Percentiles rank a stretch among this genome's conserved stretches.
phyloP scores from a whole-genome alignment of 2,329 filamentous ascomycete species.

The Neophaeococcomyces mojaviensis region DNA sequence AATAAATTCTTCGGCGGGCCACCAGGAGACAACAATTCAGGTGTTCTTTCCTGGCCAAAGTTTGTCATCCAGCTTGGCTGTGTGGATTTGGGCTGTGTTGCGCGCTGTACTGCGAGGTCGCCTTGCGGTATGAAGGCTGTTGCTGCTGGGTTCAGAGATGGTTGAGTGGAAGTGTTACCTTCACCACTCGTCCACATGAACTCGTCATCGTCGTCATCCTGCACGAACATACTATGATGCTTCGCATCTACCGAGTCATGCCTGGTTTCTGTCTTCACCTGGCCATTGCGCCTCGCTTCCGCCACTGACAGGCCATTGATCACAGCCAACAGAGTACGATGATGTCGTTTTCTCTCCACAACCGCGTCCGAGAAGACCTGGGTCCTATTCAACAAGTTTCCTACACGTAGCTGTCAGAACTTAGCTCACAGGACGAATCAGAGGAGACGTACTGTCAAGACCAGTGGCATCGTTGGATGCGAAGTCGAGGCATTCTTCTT shows the following conservation, averaged over 20 bases:
- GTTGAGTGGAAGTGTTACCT: constrained; percentile 3
- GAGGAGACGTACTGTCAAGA: constrained; percentile 37
- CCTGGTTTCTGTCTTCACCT: constrained; percentile 32
- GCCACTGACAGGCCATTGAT: constrained; percentile 49
- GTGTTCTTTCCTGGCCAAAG: constrained; percentile 1
- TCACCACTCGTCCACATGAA: constrained; percentile 14
- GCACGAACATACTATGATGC: constrained; percentile 5
- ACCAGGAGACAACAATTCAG: background rate
- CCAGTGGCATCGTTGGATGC: constrained; percentile 38
- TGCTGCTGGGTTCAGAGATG: constrained; percentile 14
- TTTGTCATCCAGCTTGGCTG: constrained; percentile 7
- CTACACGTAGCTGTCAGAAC: constrained; percentile 17
- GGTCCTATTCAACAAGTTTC: constrained; percentile 24
- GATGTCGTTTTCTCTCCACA: constrained; percentile 53
- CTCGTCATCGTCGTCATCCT: constrained; percentile 29
- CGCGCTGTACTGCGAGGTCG: background rate
- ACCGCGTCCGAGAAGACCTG: constrained; percentile 48
- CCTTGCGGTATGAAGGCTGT: constrained; percentile 10
- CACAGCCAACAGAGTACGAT: constrained; percentile 48
- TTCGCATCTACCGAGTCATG: constrained; percentile 25
- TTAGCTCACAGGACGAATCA: constrained; percentile 22
- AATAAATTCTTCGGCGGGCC: constrained; percentile 1
- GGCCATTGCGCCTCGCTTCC: constrained; percentile 42
- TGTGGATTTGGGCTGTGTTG: background rate
- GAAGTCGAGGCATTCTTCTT: constrained; percentile 44